Base-by-base conservation (phyloP, 139 green algal genomes). In the Chlamydomonas asymmetrica region DNA sequence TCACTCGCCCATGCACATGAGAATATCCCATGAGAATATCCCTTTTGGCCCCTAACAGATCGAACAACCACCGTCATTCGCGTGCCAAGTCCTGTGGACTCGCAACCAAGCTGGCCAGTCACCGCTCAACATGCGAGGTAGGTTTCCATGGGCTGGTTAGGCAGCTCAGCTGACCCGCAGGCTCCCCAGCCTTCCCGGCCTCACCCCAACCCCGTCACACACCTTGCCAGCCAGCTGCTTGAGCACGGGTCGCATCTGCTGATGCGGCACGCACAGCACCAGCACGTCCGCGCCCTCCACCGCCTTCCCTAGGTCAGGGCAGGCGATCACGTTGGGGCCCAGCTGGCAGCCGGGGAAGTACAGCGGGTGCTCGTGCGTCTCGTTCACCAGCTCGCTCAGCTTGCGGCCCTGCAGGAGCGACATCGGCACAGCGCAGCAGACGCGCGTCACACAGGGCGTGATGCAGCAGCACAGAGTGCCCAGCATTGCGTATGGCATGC, bases 371-470 rank as follows among this genome's bases (percentile, higher is more conserved):
- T 89, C 84, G 66, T 92, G 80, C 29, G 27, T 59, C 37, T 79
- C 74, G 72, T 93, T 93, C 84, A 93, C 92, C 23, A 87, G 13
- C 31, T 88, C 79, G 2, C 78, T 81, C 75, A 92, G 80, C 73
- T 82, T 83, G 54, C 61, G 62, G 65, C 75, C 72, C 71, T 80
- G 64, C 27, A 73, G 16, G n/a, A n/a, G n/a, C n/a, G n/a, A n/a
- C n/a, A n/a, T n/a, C n/a, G n/a, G n/a, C n/a, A n/a, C n/a, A n/a
- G n/a, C n/a, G n/a, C n/a, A n/a, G n/a, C n/a, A n/a, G n/a, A n/a
- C n/a, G n/a, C n/a, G n/a, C n/a, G n/a, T n/a, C n/a, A n/a, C n/a
- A n/a, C n/a, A n/a, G n/a, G n/a, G n/a, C n/a, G n/a, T n/a, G n/a
- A n/a, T n/a, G n/a, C n/a, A n/a, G n/a, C n/a, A n/a, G n/a, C n/a